Conservation (phyloP, 495 filamentous ascomycete genomes). For the Acidomyces sp. region DNA sequence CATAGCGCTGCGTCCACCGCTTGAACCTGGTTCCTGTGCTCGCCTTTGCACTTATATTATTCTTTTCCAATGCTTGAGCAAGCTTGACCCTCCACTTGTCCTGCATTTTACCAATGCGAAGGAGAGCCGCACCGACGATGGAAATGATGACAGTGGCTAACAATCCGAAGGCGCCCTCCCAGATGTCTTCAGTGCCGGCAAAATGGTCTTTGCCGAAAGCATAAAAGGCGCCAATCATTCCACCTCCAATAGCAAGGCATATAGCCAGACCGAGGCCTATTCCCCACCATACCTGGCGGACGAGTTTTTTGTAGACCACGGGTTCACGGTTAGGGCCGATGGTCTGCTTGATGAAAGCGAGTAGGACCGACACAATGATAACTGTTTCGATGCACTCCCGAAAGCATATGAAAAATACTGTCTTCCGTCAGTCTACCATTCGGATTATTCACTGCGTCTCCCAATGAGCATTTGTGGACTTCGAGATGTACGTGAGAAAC, state of each 20-base stretch:
- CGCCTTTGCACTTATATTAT: conserved; percentile 29
- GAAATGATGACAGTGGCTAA: conserved; percentile 66
- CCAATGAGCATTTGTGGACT: too few species aligned
- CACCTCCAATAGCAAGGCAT: conserved; percentile 55
- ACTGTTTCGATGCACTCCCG: conserved; percentile 70
- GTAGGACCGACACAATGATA: conserved; percentile 69
- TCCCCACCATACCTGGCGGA: conserved; percentile 65
- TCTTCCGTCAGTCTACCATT: too few species aligned
- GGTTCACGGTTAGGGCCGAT: conserved; percentile 47
- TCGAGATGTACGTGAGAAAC: too few species aligned
- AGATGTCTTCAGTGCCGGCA: conserved; percentile 53
- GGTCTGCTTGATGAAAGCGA: conserved; percentile 70
- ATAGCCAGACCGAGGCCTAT: conserved; percentile 48
- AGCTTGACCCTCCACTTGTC: conserved; percentile 77
- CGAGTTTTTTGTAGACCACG: conserved; percentile 50
- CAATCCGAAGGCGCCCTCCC: conserved; percentile 64
- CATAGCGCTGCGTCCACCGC: conserved; percentile 58
- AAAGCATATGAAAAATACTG: conserved; percentile 75
- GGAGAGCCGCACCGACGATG: conserved; percentile 60
- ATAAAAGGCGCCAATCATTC: conserved; percentile 72
- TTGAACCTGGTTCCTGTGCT: conserved; percentile 36
- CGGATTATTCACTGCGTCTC: too few species aligned
- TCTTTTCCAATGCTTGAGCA: conserved; percentile 47
- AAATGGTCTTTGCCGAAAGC: conserved; percentile 52
- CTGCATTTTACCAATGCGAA: conserved; percentile 73